Conservation (phyloP, 345 rosid species). For the Populus simonii region DNA sequence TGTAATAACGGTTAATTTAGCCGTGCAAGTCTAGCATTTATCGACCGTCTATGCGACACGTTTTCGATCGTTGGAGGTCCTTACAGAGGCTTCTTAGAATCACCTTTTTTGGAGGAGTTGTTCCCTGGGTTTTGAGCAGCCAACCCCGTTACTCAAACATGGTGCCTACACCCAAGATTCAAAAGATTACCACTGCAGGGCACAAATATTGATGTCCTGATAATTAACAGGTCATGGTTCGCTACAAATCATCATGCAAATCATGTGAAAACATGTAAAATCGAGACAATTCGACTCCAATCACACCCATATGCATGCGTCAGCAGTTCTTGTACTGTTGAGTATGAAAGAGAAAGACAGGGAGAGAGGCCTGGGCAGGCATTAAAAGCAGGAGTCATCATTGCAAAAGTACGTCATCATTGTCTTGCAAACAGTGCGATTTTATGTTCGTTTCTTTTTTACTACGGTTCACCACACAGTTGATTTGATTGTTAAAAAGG, state of each 20-base stretch:
- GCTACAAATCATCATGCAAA: neutral
- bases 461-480: constrained; percentile 11
- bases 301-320: neutral
- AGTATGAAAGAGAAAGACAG: constrained; percentile 10
- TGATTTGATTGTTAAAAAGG: neutral
- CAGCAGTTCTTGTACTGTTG: neutral
- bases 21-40: neutral
- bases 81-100: neutral
- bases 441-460: constrained; percentile 2
- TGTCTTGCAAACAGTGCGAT: constrained; percentile 38
- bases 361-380: constrained; percentile 13
- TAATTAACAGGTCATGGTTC: neutral
- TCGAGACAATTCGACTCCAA: neutral
- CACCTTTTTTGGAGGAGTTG: neutral
- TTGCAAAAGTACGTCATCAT: constrained; percentile 59
- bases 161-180: neutral
- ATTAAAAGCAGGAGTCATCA: constrained; percentile 38
- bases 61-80: no score
- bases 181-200: neutral
- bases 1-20: neutral
- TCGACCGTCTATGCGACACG: no score
- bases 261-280: neutral
- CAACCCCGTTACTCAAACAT: neutral
- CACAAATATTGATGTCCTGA: neutral
- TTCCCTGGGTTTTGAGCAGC: neutral